Conservation (phyloP, 1,139 yeast species). For the Debaryomycetaceae sp. region DNA sequence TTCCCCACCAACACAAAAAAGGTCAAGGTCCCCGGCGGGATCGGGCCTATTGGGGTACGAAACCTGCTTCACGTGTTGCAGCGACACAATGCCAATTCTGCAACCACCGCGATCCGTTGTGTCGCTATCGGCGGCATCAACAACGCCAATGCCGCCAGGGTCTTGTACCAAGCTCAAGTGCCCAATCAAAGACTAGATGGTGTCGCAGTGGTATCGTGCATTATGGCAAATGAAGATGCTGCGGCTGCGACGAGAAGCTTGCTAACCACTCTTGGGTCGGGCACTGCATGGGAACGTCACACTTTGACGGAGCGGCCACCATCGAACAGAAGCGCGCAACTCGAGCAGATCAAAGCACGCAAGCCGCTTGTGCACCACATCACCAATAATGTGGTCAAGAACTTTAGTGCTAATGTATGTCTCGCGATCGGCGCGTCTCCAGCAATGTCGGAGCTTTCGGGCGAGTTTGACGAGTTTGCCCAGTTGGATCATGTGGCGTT, state of each 20-base stretch:
- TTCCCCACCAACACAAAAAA: constrained; percentile 67
- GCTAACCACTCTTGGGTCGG: constrained; percentile 6
- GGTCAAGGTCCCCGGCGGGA: constrained; percentile 29
- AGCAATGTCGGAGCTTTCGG: constrained; percentile 72
- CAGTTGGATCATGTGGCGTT: constrained; percentile 39
- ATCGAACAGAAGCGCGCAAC: no score
- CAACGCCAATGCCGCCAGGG: constrained; percentile 48
- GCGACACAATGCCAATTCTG: constrained; percentile 15
- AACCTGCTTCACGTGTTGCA: constrained; percentile 40
- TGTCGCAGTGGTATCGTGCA: constrained; percentile 77
- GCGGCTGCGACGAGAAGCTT: constrained; percentile 37
- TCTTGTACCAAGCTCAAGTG: constrained; percentile 38
- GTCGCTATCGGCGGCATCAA: constrained; percentile 89
- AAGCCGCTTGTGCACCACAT: constrained; percentile 76
- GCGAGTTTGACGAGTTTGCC: constrained; percentile 63
- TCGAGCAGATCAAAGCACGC: constrained; percentile 1
- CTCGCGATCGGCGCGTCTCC: constrained; percentile 84
- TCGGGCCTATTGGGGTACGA: constrained; percentile 61
- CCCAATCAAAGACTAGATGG: constrained; percentile 54
- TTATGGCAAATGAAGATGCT: constrained; percentile 62
- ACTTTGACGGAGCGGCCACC: constrained; percentile 3
- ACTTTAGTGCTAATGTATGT: constrained; percentile 83
- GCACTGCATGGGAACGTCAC: constrained; percentile 8
- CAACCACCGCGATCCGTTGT: constrained; percentile 29
- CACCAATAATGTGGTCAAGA: constrained; percentile 83